Conservation (phyloP, 2,329 filamentous ascomycete species). For the Fusarium piperis region DNA sequence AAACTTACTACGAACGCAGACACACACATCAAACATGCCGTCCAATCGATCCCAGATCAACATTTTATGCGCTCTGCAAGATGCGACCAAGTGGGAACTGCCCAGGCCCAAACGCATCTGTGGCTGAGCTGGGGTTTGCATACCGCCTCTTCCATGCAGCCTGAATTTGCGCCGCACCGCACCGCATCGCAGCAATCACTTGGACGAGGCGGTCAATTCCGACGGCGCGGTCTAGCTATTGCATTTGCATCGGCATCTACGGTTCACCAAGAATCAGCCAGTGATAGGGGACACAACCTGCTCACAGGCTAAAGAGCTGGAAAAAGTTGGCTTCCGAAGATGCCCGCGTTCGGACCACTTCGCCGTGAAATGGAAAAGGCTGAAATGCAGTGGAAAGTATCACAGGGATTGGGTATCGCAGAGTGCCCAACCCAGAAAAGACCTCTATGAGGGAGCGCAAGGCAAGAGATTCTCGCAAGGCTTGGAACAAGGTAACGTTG, state of each 20-base stretch:
- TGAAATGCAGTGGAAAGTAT: slow-evolving; percentile 1
- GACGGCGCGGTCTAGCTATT: neutral
- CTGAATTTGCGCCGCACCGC: neutral
- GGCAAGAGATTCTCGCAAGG: neutral
- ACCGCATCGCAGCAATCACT: slow-evolving; percentile 15
- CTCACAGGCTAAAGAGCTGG: neutral
- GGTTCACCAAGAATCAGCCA: neutral
- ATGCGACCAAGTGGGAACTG: slow-evolving; percentile 28
- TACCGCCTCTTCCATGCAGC: slow-evolving; percentile 36
- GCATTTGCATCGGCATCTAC: neutral
- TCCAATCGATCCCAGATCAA: neutral
- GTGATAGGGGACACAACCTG: neutral
- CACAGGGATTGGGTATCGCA: neutral
- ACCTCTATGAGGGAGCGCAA: neutral
- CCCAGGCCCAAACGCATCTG: slow-evolving; percentile 9
- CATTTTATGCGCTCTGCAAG: slow-evolving; percentile 2
- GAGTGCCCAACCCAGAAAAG: neutral
- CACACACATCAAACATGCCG: neutral
- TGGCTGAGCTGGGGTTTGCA: slow-evolving; percentile 27
- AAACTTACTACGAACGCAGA: neutral
- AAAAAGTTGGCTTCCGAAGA: neutral
- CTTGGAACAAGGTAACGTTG: neutral
- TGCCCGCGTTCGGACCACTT: neutral
- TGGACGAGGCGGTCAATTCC: slow-evolving; percentile 14
- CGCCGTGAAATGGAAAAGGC: neutral